Conservation (phyloP, 129 eudicot species). For the sunflower (Helianthus annuus) region HanXRQr2.0-SUNRISE NC_035448.2:9773461-9773960, state of each 20-base stretch:
- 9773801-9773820: constrained; percentile 38
- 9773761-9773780: constrained; percentile 55
- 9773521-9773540: constrained; percentile 27
- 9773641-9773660: constrained; percentile 33
- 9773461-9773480: constrained; percentile 26
- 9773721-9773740: constrained; percentile 65
- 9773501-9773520: constrained; percentile 27
- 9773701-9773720: constrained; percentile 82
- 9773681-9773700: constrained; percentile 60
- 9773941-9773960: constrained; percentile 18
- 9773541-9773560: constrained; percentile 18
- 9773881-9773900: constrained; percentile 55
- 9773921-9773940: constrained; percentile 33
- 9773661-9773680: constrained; percentile 64
- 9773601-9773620: constrained; percentile 90
- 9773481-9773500: constrained; percentile 32
- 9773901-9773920: constrained; percentile 8
- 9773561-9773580: constrained; percentile 64
- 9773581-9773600: constrained; percentile 87
- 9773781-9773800: constrained; percentile 64
- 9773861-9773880: constrained; percentile 31
- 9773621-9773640: constrained; percentile 66
- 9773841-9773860: constrained; percentile 38
- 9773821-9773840: constrained; percentile 53
- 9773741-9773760: constrained; percentile 27